Evolutionary conservation across 2,329 filamentous ascomycete genomes (phyloP).

Genomic region (Hymenotorrendiella dingleyae): DNA sequence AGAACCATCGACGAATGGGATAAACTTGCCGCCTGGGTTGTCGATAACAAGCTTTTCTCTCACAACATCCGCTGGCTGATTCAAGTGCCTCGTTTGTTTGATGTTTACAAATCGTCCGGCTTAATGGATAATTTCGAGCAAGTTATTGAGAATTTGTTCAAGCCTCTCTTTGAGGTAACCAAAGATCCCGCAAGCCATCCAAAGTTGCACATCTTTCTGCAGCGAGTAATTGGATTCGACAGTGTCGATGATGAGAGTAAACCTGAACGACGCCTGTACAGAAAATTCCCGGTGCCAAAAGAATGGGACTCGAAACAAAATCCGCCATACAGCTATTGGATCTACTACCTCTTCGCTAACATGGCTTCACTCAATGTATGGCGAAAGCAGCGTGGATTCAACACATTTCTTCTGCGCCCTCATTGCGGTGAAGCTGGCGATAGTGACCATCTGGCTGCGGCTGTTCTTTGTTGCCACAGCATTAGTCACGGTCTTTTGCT

Average conservation of each 20-base stretch:
- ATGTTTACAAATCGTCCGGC: constrained; percentile 86
- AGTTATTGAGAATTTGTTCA: constrained; percentile 84
- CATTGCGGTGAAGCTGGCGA: constrained; percentile 97
- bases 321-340: constrained; percentile 98
- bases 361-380: constrained; percentile 87
- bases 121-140: constrained; percentile 88
- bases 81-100: constrained; percentile 88
- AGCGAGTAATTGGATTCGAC: constrained; percentile 93
- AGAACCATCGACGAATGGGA: constrained; percentile 93
- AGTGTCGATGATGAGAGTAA: constrained; percentile 99
- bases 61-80: constrained; percentile 97
- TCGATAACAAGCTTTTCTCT: constrained; percentile 96
- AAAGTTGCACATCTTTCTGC: constrained; percentile 90
- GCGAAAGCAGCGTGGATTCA: constrained; percentile 88
- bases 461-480: constrained; percentile 87
- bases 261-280: constrained; percentile 85
- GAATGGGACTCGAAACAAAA: constrained; percentile 91
- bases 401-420: constrained; percentile 86
- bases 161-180: constrained; percentile 91
- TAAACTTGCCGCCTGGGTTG: constrained; percentile 92
- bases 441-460: constrained; percentile 89
- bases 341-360: constrained; percentile 95
- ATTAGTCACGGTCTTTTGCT: constrained; percentile 92
- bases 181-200: constrained; percentile 79
- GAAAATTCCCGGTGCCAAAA: constrained; percentile 87